Conservation (phyloP, 805 yeast genomes). For the Ogataea methanolica region DNA sequence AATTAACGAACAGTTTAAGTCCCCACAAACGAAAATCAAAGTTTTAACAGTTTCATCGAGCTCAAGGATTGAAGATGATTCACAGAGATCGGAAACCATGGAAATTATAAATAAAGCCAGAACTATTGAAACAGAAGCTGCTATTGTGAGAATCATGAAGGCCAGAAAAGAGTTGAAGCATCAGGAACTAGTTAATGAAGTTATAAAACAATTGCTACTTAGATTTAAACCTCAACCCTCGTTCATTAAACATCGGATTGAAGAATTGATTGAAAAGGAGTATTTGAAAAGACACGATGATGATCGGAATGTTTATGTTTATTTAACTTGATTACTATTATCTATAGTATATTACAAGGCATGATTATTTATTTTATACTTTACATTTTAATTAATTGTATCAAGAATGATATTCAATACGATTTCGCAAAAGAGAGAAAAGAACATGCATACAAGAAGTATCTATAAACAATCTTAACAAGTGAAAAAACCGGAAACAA, state of each 20-base stretch:
- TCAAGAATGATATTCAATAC: no score
- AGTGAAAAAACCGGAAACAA: no score
- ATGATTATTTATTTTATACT: no score
- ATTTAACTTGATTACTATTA: conserved; percentile 42
- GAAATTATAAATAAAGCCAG: conserved; percentile 59
- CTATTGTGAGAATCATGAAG: conserved; percentile 85
- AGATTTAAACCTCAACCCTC: conserved; percentile 68
- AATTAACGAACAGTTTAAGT: conserved; percentile 63
- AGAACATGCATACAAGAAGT: no score
- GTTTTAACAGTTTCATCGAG: conserved; percentile 61
- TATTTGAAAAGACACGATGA: conserved; percentile 69
- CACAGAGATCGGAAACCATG: conserved; percentile 50
- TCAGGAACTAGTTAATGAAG: conserved; percentile 63
- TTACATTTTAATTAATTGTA: no score
- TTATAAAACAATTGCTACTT: conserved; percentile 50
- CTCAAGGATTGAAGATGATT: conserved; percentile 45
- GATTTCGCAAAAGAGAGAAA: no score
- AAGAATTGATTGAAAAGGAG: conserved; percentile 74
- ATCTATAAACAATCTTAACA: no score
- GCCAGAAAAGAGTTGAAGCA: conserved; percentile 58
- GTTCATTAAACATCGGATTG: conserved; percentile 67
- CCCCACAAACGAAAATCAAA: conserved; percentile 66
- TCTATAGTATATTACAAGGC: no score
- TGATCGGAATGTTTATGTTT: conserved; percentile 56
- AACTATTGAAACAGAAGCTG: conserved; percentile 71